Conservation (phyloP, 106 monocot species). For the Phalaenopsis equestris region DNA sequence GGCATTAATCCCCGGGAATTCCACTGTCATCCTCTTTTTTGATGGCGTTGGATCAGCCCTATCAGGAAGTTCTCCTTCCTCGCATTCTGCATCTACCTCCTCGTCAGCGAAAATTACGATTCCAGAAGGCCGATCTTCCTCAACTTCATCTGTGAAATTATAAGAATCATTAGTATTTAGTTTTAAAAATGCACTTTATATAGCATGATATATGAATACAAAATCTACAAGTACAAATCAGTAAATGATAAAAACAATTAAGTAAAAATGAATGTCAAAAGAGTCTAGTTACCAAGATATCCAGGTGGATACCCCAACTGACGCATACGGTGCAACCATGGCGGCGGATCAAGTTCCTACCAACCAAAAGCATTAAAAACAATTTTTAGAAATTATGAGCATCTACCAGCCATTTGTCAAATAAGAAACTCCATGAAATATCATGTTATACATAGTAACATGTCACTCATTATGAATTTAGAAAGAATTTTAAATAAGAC, state of each 20-base stretch:
- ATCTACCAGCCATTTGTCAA: not conserved
- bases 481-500: too few relatives aligned
- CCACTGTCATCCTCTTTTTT: conserved; percentile 43
- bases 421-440: too few relatives aligned
- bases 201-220: too few relatives aligned
- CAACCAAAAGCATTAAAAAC: conserved; percentile 6
- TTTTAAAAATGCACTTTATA: not conserved
- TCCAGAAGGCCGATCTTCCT: conserved; percentile 73
- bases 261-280: not conserved
- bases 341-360: conserved; percentile 90
- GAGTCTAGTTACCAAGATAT: conserved; percentile 59
- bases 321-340: conserved; percentile 81
- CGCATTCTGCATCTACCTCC: conserved; percentile 37
- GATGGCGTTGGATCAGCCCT: conserved; percentile 27
- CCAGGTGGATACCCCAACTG: conserved; percentile 89
- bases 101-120: conserved; percentile 70
- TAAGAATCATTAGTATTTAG: not conserved
- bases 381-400: not conserved
- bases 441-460: too few relatives aligned
- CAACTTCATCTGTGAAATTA: conserved; percentile 30
- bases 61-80: conserved; percentile 84
- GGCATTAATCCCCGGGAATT: conserved; percentile 82
- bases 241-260: too few relatives aligned
- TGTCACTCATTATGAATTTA: too few relatives aligned
- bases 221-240: too few relatives aligned